Evolutionary conservation across 2,329 filamentous ascomycete species (phyloP).

Genomic region (Fusarium sp.): DNA sequence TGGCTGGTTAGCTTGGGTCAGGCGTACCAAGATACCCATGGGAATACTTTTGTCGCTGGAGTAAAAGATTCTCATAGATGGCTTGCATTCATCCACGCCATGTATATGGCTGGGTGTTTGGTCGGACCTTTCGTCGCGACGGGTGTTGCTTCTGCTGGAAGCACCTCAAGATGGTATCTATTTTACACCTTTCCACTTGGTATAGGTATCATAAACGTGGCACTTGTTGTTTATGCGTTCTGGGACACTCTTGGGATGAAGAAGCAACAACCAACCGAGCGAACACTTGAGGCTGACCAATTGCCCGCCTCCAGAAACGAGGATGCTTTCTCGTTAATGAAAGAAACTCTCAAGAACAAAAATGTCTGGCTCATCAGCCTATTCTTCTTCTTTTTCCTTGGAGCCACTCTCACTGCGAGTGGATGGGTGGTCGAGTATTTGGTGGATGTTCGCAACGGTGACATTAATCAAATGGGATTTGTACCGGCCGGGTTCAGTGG

Average conservation of each 20-base stretch:
- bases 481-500: constrained; percentile 72
- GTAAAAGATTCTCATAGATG: constrained; percentile 67
- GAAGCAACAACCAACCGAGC: constrained; percentile 16
- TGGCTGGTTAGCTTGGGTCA: constrained; percentile 70
- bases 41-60: constrained; percentile 71
- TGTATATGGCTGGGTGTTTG: constrained; percentile 70
- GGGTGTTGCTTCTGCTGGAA: constrained; percentile 59
- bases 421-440: constrained; percentile 77
- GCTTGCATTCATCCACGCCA: constrained; percentile 74
- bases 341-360: constrained; percentile 58
- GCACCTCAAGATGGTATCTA: constrained; percentile 62
- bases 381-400: constrained; percentile 75
- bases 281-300: constrained; percentile 22
- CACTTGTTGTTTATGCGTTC: constrained; percentile 63
- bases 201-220: constrained; percentile 64
- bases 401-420: constrained; percentile 65
- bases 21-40: constrained; percentile 73
- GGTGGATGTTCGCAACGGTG: constrained; percentile 69
- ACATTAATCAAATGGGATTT: constrained; percentile 70
- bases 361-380: constrained; percentile 70
- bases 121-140: constrained; percentile 68
- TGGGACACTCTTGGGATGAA: constrained; percentile 59
- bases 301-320: constrained; percentile 33
- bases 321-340: constrained; percentile 59
- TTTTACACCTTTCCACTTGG: constrained; percentile 70